These are phyloP conservation scores for Fusarium graminum DNA, from an alignment of 2,329 filamentous ascomycete genomes.

Conservation along the genomic window DNA sequence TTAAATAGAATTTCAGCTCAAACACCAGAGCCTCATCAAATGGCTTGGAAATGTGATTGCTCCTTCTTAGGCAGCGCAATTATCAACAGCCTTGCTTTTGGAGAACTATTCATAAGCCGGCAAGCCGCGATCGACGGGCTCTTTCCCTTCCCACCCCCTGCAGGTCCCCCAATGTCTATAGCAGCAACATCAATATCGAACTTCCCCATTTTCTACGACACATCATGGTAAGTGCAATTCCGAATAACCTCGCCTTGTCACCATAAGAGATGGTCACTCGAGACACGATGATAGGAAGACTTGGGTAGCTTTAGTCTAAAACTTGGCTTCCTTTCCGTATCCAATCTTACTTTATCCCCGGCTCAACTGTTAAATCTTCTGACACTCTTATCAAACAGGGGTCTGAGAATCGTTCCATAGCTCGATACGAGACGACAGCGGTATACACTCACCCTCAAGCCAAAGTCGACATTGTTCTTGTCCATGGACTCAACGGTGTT, in stretches of 20 bases:
- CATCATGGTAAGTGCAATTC: conserved; percentile 44
- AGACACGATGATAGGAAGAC: no score
- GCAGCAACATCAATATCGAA: conserved; percentile 8
- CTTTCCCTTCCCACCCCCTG: conserved; percentile 5
- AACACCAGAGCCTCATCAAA: conserved; percentile 14
- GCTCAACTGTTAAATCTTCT: not conserved
- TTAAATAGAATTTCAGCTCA: conserved; percentile 2
- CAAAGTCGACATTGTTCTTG: conserved; percentile 74
- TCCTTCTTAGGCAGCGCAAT: conserved; percentile 28
- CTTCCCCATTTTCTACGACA: conserved; percentile 29
- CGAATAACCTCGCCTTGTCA: not conserved
- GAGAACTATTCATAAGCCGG: conserved; percentile 28
- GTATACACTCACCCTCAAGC: conserved; percentile 71
- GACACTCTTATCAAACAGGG: conserved; percentile 52
- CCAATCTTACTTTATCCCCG: no score
- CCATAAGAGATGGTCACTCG: no score
- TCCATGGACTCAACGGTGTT: conserved; percentile 77
- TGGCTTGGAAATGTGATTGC: conserved; percentile 10
- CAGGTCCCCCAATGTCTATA: conserved; percentile 33
- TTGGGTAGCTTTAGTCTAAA: no score
- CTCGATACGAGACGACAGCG: conserved; percentile 69
- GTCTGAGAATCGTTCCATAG: conserved; percentile 50
- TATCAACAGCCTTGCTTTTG: conserved; percentile 22
- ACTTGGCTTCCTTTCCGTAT: no score
- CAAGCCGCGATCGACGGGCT: conserved; percentile 1